Evolutionary conservation across 208 protist species (phyloP), one percentile per base, ranked within the genome.

Genomic region (Acanthamoeba culbertsoni): DNA sequence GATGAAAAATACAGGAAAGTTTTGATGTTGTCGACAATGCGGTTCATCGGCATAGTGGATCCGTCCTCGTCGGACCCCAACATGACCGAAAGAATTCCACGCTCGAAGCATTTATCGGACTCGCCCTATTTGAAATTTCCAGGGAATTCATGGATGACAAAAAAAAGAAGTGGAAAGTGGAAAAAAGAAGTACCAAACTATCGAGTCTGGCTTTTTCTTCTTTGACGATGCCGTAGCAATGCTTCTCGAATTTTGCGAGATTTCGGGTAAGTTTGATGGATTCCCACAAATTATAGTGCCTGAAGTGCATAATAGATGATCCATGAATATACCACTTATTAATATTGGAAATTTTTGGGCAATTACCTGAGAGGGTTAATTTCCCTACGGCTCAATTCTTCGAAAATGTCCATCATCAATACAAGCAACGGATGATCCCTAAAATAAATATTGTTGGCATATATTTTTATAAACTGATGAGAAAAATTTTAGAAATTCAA

Each of bases 11-110:
- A 92, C 88, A 92, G 63, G 63, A 92, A 92, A 4, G 88, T 92
- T 37, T 92, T 92, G 65, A 92, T 92, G 59, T 92, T 73, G 28
- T 92, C 88, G 23, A 92, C 63, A 20, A 92, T 45, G 55, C 82
- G 48, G 26, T 16, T 3, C 6, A 90, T 23, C 37, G 82, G 82
- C 82, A 62, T 73, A 1, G 63, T 57, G 18, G 62, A 48, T 3
- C 65, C 88, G 28, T 92, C 88, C 28, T 55, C 40, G 35, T 92
- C 63, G 40, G 48, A 3, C 0, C 55, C 53, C 33, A 90, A 53
- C 82, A 90, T 90, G 2, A 90, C 82, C 31, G 46, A 65, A n/a
- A 84, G 31, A 37, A 84, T 84, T 10, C 73, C 73, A 4, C 31
- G 45, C 0, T 90, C 42, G 82, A 68, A 90, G n/a, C n/a, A n/a